These are phyloP conservation scores for Plasmopara muralis DNA, from an alignment of 352 stramenopile genomes.

Conservation along the genomic window DNA sequence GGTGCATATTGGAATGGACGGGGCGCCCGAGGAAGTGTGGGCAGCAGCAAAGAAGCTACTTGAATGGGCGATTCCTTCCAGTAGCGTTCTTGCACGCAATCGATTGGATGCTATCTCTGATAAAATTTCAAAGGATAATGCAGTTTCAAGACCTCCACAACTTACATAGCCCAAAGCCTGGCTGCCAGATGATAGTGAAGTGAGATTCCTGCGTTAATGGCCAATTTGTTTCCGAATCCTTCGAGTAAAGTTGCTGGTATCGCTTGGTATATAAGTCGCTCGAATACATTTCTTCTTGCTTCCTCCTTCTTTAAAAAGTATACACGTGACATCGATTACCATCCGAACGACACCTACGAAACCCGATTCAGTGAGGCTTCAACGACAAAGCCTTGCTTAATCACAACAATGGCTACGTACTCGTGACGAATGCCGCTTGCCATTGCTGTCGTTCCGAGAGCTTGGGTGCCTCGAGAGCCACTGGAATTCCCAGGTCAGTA, in stretches of 20 bases:
- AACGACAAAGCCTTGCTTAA: not conserved
- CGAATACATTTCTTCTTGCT: conserved; percentile 3
- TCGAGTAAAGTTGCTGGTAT: conserved; percentile 13
- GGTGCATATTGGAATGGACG: conserved; percentile 39
- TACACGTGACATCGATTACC: conserved; percentile 23
- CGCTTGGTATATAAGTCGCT: conserved; percentile 17
- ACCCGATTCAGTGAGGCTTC: too few species aligned
- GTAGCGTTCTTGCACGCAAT: too few species aligned
- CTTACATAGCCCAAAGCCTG: conserved; percentile 9
- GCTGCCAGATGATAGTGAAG: too few species aligned
- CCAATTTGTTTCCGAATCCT: conserved; percentile 22
- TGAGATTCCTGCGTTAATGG: too few species aligned
- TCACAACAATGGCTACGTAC: conserved; percentile 16
- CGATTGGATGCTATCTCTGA: too few species aligned
- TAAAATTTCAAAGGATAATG: conserved; percentile 2
- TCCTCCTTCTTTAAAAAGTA: conserved; percentile 15
- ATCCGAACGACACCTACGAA: conserved; percentile 22
- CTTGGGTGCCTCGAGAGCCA: conserved; percentile 45
- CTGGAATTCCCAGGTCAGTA: conserved; percentile 42
- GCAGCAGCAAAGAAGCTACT: conserved; percentile 17
- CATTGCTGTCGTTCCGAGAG: conserved; percentile 45
- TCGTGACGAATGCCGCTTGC: conserved; percentile 71
- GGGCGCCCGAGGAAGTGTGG: conserved; percentile 17
- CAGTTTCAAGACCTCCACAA: conserved; percentile 8
- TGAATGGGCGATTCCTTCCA: not conserved